phyloP scores from a whole-genome alignment of 2,329 filamentous ascomycete genomes.

The Pezizomycotina sp. region DNA sequence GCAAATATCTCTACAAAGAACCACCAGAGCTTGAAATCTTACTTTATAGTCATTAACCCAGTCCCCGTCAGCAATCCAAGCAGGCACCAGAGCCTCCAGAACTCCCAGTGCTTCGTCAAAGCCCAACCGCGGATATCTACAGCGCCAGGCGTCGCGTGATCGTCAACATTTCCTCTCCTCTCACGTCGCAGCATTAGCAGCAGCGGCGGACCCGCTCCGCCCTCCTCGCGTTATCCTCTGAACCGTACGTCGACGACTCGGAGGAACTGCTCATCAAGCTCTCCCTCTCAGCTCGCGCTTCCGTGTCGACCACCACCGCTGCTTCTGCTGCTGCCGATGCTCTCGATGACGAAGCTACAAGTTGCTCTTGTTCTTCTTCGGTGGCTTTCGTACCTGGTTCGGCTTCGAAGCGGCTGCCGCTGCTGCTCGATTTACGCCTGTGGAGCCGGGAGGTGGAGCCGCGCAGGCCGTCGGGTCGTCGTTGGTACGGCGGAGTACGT shows the following conservation, averaged over 20 bases:
- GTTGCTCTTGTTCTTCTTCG: constrained; percentile 13
- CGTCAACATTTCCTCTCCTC: constrained; percentile 18
- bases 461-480: constrained; percentile 31
- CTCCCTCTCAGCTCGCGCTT: constrained; percentile 50
- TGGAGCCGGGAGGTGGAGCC: constrained; percentile 32
- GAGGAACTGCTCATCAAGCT: constrained; percentile 54
- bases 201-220: constrained; percentile 34
- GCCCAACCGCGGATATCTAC: constrained; percentile 78
- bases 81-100: constrained; percentile 78
- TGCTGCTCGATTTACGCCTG: constrained; percentile 34
- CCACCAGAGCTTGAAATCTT: constrained; percentile 29
- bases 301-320: no score
- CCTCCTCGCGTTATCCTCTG: constrained; percentile 22
- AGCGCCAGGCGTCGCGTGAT: constrained; percentile 7
- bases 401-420: constrained; percentile 29
- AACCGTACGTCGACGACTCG: constrained; percentile 31
- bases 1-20: constrained; percentile 16
- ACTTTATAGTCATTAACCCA: constrained; percentile 98
- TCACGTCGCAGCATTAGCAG: constrained; percentile 27
- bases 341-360: constrained; percentile 7
- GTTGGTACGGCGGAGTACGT: constrained; percentile 42
- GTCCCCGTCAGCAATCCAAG: constrained; percentile 86
- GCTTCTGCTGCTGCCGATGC: constrained; percentile 10
- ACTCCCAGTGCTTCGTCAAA: constrained; percentile 56
- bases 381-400: constrained; percentile 47